phyloP scores from a whole-genome alignment of 2,329 filamentous ascomycete genomes.

The Fusarium pininemorale region DNA sequence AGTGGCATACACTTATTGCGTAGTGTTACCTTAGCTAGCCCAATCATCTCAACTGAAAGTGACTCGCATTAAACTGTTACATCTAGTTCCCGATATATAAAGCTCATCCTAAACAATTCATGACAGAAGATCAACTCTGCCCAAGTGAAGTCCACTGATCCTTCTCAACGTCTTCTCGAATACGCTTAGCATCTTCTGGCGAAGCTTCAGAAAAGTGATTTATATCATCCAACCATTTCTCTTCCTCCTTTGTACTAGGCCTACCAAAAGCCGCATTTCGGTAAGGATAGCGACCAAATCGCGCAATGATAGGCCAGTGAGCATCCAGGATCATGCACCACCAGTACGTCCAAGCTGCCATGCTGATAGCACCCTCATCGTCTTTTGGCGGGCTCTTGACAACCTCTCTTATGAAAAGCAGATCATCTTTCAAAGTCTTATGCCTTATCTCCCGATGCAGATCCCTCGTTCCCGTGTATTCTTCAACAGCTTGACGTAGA shows the following conservation, averaged over 20 bases:
- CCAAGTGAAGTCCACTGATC: neutral
- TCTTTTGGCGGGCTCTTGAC: neutral
- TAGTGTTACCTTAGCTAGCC: no score
- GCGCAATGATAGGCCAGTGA: conserved; percentile 11
- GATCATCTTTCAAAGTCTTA: neutral
- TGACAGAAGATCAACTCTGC: neutral
- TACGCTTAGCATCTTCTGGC: neutral
- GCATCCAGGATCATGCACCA: conserved; percentile 18
- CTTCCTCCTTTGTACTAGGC: neutral
- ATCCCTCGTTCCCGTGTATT: neutral
- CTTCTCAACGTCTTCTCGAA: neutral
- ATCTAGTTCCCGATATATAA: neutral
- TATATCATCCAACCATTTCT: neutral
- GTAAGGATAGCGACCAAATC: conserved; percentile 6
- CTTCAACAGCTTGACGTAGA: neutral
- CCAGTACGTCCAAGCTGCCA: neutral
- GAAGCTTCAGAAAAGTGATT: neutral
- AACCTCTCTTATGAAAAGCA: neutral
- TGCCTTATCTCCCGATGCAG: neutral
- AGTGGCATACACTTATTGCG: neutral
- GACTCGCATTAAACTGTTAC: rapidly evolving
- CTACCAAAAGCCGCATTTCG: neutral
- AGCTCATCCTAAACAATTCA: neutral
- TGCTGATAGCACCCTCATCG: neutral
- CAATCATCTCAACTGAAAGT: neutral